Base-by-base conservation (phyloP, 164 flowering plant species). In the Vitis amurensis region DNA sequence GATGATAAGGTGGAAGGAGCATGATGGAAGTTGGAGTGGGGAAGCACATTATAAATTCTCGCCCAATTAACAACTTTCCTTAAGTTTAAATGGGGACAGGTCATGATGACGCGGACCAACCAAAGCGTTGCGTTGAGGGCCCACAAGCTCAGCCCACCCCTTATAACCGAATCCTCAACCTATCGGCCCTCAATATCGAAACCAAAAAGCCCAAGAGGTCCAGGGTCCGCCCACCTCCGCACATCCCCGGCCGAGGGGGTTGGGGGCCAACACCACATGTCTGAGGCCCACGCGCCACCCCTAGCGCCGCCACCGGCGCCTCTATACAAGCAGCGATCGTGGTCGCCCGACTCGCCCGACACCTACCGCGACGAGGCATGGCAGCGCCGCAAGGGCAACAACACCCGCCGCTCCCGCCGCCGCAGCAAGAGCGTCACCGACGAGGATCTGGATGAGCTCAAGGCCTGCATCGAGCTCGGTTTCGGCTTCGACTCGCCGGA, bases 261-360 rank as follows among this genome's bases (percentile, higher is more conserved):
- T 10, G 73, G 55, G 71, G 61, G 49, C 27, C 27, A 23, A 23
- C 27, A 23, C 27, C 27, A 23, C 67, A 68, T 68, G 76, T 73
- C 63, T 14, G 17, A 52, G 6, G 52, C 48, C 59, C 51, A 52
- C 55, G 48, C 19, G 12, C 63, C 68, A 2, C 80, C 76, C 9
- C 65, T 19, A 0, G 57, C 73, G 17, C 13, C 76, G 14, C 69
- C 58, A 11, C 79, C 61, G 17, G 14, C 37, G 9, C 51, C 79
- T 59, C 80, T 85, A 4, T 68, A 48, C 78, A 85, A 83, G 75
- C 84, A 78, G 68, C 69, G 59, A 9, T 81, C 89, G 2, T 85
- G 89, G 87, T 85, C 89, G 0, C 87, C 89, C 11, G 85, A 85
- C 66, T 85, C 89, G 0, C 87, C 89, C 11, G 85, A 85, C 66